Conservation (phyloP, 768 basidiomycete genomes). For the Rhizopogon salebrosus region DNA sequence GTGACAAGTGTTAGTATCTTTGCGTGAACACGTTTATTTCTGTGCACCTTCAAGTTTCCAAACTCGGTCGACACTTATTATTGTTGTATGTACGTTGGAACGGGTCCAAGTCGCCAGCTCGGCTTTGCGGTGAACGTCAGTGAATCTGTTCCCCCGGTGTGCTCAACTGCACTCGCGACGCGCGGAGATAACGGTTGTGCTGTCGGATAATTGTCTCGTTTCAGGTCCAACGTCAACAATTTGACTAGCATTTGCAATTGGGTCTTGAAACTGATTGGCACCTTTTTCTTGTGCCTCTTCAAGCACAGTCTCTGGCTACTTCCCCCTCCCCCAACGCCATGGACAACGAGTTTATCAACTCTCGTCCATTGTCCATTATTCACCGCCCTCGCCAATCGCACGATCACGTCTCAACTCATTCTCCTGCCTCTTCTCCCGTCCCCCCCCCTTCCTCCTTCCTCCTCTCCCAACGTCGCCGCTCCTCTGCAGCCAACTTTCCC, state of each 20-base stretch:
- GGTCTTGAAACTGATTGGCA: background rate
- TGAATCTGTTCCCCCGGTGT: no score
- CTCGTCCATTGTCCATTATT: slow-evolving; percentile 22
- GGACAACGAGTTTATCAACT: slow-evolving; percentile 22
- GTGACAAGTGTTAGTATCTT: no score
- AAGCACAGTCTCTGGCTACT: background rate
- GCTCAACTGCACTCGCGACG: no score
- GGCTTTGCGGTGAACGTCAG: no score
- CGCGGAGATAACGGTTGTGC: no score
- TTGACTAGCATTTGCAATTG: no score
- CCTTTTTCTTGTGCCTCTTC: background rate
- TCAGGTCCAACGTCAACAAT: background rate
- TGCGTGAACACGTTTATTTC: no score
- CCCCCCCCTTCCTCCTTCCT: slow-evolving; percentile 25
- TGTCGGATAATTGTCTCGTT: no score
- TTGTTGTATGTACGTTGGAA: no score
- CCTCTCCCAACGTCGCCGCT: slow-evolving; percentile 55
- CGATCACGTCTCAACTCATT: slow-evolving; percentile 16
- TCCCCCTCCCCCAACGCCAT: slow-evolving; percentile 15
- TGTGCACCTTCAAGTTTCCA: no score
- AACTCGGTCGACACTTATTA: no score
- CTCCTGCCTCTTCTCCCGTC: slow-evolving; percentile 25
- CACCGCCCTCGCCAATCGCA: slow-evolving; percentile 32
- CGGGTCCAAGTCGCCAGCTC: no score
- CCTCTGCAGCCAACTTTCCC: slow-evolving; percentile 56